Evolutionary conservation across 306 rosid genomes (phyloP).

Genomic region (Adenanthera pavonina): DNA sequence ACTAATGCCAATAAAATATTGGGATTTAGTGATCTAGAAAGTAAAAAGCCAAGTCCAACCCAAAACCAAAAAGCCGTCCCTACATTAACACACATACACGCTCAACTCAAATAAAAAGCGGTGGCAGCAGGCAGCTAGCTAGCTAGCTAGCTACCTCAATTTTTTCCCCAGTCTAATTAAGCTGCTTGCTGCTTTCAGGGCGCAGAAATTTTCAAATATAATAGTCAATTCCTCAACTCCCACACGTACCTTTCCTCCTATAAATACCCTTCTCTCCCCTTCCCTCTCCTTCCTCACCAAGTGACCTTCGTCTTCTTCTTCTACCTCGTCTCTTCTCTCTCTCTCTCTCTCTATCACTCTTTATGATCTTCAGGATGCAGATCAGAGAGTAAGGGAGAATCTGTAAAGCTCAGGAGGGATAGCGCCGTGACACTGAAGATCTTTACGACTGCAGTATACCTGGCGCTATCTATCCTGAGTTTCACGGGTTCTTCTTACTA

Average conservation of each 20-base stretch:
- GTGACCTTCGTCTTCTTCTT: background rate
- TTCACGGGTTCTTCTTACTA: constrained; percentile 64
- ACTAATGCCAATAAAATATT: constrained; percentile 15
- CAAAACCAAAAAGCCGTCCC: constrained; percentile 42
- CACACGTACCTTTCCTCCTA: constrained; percentile 48
- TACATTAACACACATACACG: constrained; percentile 21
- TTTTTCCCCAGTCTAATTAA: constrained; percentile 35
- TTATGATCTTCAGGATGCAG: background rate
- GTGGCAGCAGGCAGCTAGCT: background rate
- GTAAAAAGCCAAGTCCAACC: background rate
- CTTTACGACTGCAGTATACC: background rate
- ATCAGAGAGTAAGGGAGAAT: constrained; percentile 51
- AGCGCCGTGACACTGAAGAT: constrained; percentile 57
- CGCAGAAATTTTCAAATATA: constrained; percentile 30
- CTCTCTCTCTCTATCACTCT: background rate
- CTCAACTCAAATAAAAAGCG: background rate
- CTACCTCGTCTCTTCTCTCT: background rate
- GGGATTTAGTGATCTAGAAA: background rate
- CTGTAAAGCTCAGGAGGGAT: constrained; percentile 97
- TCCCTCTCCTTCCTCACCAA: constrained; percentile 39
- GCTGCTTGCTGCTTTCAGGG: constrained; percentile 42
- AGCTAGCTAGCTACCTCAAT: background rate
- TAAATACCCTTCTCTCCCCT: constrained; percentile 49
- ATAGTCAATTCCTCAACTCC: constrained; percentile 16
- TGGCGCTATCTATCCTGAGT: constrained; percentile 96